Conservation (phyloP, 495 filamentous ascomycete species). For the Penicillium waksmanii region DNA sequence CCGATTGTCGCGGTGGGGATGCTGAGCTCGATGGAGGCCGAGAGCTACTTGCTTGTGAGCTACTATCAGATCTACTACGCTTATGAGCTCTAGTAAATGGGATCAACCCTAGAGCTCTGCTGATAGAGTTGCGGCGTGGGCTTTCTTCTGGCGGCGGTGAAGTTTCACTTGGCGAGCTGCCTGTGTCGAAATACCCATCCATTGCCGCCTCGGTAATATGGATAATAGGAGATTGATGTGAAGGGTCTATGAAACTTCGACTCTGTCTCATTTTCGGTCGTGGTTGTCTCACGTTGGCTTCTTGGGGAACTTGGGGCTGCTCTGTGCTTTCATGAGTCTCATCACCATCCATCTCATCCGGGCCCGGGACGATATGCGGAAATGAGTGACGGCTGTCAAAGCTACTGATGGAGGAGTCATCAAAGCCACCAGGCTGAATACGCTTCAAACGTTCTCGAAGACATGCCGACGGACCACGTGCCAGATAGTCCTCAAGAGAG, state of each 20-base stretch:
- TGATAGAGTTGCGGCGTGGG: slow-evolving; percentile 8
- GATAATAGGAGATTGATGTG: slow-evolving; percentile 32
- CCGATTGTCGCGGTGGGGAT: slow-evolving; percentile 26
- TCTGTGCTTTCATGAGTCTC: slow-evolving; percentile 10
- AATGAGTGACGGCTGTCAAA: slow-evolving; percentile 38
- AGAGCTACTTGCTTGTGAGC: slow-evolving; percentile 23
- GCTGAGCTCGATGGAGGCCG: slow-evolving; percentile 24
- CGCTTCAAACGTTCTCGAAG: slow-evolving; percentile 35
- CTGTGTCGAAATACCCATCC: slow-evolving; percentile 29
- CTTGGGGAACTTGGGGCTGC: slow-evolving; percentile 3
- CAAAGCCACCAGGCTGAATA: slow-evolving; percentile 27
- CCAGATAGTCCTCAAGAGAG: slow-evolving; percentile 51
- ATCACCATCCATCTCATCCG: slow-evolving; percentile 9
- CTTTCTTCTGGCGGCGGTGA: slow-evolving; percentile 22
- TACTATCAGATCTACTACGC: slow-evolving; percentile 23
- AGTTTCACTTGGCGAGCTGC: slow-evolving; percentile 22
- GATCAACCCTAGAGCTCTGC: slow-evolving; percentile 16
- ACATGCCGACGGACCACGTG: slow-evolving; percentile 33
- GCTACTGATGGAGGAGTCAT: slow-evolving; percentile 41
- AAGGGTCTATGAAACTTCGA: slow-evolving; percentile 28
- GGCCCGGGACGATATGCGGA: slow-evolving; percentile 15
- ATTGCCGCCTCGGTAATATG: slow-evolving; percentile 37
- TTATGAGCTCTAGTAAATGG: slow-evolving; percentile 18
- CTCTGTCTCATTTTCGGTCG: slow-evolving; percentile 29
- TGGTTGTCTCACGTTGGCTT: slow-evolving; percentile 17